These are phyloP conservation scores for Dissophora ornata DNA, from an alignment of 192 early-diverging fungal genomes.

Conservation along the genomic window DNA sequence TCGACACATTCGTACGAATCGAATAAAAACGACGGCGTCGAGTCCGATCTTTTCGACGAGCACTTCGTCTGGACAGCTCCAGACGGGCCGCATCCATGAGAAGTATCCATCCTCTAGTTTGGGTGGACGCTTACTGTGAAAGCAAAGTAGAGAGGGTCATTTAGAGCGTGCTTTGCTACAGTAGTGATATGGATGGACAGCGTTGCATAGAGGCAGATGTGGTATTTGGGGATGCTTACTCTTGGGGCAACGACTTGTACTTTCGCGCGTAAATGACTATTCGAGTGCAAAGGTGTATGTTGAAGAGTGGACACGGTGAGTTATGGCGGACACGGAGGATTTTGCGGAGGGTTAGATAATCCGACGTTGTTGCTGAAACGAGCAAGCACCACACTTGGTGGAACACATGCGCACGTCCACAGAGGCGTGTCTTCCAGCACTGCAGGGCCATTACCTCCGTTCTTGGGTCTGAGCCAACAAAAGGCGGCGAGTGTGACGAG, in stretches of 20 bases:
- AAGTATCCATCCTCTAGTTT: constrained; percentile 72
- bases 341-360: too few species aligned
- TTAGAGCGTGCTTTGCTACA: too few species aligned
- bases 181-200: background rate
- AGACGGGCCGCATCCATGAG: constrained; percentile 70
- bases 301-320: too few species aligned
- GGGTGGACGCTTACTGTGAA: constrained; percentile 68
- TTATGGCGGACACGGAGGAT: too few species aligned
- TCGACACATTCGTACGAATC: constrained; percentile 71
- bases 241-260: constrained; percentile 32
- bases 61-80: constrained; percentile 66
- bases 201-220: background rate
- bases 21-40: constrained; percentile 79
- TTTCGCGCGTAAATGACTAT: constrained; percentile 53
- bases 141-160: background rate
- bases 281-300: too few species aligned
- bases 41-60: constrained; percentile 73
- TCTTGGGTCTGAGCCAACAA: constrained; percentile 48
- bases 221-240: constrained; percentile 22
- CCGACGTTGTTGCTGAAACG: too few species aligned
- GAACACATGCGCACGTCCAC: too few species aligned
- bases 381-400: too few species aligned
- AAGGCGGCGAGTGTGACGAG: constrained; percentile 43
- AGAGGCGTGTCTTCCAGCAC: too few species aligned
- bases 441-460: constrained; percentile 58